These are phyloP conservation scores for Zangia roseola DNA, from an alignment of 768 basidiomycete genomes.

Conservation along the genomic window DNA sequence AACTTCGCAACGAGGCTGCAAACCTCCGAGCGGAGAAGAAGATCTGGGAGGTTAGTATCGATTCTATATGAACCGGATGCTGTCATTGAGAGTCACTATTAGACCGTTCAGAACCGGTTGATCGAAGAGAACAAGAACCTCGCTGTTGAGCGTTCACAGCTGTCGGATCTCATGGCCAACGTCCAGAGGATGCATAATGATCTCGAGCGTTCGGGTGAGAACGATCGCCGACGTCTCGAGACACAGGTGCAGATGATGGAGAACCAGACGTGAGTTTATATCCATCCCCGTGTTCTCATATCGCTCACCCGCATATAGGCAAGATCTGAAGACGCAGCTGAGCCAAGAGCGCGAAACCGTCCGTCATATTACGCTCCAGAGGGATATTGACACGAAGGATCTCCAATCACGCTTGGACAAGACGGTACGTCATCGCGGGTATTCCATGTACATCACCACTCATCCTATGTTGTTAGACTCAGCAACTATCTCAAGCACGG, in stretches of 20 bases:
- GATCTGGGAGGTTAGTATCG: constrained; percentile 78
- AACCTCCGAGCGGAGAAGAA: constrained; percentile 92
- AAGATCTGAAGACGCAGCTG: constrained; percentile 71
- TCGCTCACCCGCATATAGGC: constrained; percentile 41
- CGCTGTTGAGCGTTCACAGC: constrained; percentile 75
- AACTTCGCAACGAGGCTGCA: constrained; percentile 80
- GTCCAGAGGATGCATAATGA: constrained; percentile 91
- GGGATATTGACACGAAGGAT: constrained; percentile 78
- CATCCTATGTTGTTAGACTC: constrained; percentile 40
- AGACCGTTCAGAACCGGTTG: constrained; percentile 80
- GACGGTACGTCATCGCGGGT: constrained; percentile 43
- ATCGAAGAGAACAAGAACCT: constrained; percentile 83
- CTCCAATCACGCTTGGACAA: constrained; percentile 71
- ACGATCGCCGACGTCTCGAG: constrained; percentile 80
- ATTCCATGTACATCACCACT: neutral
- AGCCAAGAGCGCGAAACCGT: constrained; percentile 70
- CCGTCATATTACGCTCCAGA: constrained; percentile 75
- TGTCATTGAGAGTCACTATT: constrained; percentile 8
- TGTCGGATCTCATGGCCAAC: constrained; percentile 85
- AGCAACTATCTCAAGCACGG: constrained; percentile 65
- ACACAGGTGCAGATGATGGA: constrained; percentile 77
- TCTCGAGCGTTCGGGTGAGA: constrained; percentile 78
- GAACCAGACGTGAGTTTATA: constrained; percentile 62
- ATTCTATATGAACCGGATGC: neutral
- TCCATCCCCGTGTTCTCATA: neutral